A percentile compares a stretch with the other conserved stretches of the same genome.
Evolutionary conservation across 192 early-diverging fungal genomes (phyloP).

Genomic region (Entophlyctis luteolus): DNA sequence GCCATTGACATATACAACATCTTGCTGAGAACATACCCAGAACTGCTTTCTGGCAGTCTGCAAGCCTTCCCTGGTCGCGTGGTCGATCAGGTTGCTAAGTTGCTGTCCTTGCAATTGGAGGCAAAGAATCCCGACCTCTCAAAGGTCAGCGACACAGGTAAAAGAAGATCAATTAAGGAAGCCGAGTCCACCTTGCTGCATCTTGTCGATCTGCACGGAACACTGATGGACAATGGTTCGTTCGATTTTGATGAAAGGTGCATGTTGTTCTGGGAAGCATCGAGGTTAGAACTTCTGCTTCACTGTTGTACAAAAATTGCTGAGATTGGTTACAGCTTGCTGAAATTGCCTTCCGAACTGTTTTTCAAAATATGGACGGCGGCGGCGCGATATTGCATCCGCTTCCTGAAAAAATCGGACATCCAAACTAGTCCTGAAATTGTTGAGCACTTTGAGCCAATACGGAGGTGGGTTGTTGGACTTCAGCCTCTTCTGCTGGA

Average conservation of each 20-base stretch:
- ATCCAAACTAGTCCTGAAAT: background rate
- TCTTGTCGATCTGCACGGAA: conserved; percentile 28
- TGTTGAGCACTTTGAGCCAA: conserved; percentile 5
- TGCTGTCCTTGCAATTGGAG: conserved; percentile 5
- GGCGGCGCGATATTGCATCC: conserved; percentile 29
- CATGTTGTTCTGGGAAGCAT: conserved; percentile 39
- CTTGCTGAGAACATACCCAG: conserved; percentile 26
- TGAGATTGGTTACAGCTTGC: too few species aligned
- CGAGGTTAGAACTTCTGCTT: conserved; percentile 23
- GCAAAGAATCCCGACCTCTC: background rate
- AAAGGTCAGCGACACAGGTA: background rate
- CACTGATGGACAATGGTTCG: conserved; percentile 21
- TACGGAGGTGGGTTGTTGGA: conserved; percentile 3
- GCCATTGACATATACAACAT: conserved; percentile 32
- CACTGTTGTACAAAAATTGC: too few species aligned
- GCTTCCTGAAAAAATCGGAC: conserved; percentile 23
- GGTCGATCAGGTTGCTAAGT: conserved; percentile 33
- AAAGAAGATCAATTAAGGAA: background rate
- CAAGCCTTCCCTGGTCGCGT: conserved; percentile 29
- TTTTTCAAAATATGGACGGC: conserved; percentile 23
- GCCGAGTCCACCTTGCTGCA: conserved; percentile 8
- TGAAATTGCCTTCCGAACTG: conserved; percentile 25
- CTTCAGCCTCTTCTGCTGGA: conserved; percentile 34
- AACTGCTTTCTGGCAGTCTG: conserved; percentile 10
- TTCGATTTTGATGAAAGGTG: conserved; percentile 23